These are phyloP conservation scores for Camellia lanceoleosa DNA, from an alignment of 148 eudicot species.

Conservation along the genomic window DNA sequence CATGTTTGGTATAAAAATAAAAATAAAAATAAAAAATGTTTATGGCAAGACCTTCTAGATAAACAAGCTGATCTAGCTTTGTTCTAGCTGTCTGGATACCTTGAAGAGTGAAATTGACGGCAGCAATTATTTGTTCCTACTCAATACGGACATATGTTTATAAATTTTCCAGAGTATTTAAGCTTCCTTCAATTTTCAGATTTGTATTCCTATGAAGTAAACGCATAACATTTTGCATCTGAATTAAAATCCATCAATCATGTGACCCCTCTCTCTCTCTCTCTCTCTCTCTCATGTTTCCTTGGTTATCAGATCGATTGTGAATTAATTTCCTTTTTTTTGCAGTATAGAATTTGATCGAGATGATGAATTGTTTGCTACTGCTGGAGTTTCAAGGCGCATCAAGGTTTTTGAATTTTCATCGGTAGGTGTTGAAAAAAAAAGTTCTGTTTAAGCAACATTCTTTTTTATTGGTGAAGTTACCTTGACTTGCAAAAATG, in stretches of 20 bases:
- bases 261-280: background rate
- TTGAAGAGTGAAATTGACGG: too few relatives aligned
- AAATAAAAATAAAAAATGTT: too few relatives aligned
- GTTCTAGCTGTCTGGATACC: background rate
- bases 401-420: constrained; percentile 87
- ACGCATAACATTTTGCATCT: background rate
- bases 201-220: background rate
- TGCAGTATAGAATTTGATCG: constrained; percentile 98
- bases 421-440: constrained; percentile 46
- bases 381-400: constrained; percentile 92
- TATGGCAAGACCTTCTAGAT: too few relatives aligned
- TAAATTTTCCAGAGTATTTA: too few relatives aligned
- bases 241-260: background rate
- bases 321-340: constrained; percentile 7
- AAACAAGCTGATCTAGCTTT: background rate
- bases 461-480: background rate
- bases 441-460: constrained; percentile 5
- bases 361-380: constrained; percentile 90
- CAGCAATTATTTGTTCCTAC: too few relatives aligned
- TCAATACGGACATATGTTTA: too few relatives aligned
- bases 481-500: background rate
- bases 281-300: background rate
- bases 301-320: too few relatives aligned
- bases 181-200: too few relatives aligned
- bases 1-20: too few relatives aligned